A percentile compares a stretch with the other conserved stretches of the same genome.
phyloP scores from a whole-genome alignment of 1,284 basidiomycete genomes.

The Cutaneotrichosporon mucoides region DNA sequence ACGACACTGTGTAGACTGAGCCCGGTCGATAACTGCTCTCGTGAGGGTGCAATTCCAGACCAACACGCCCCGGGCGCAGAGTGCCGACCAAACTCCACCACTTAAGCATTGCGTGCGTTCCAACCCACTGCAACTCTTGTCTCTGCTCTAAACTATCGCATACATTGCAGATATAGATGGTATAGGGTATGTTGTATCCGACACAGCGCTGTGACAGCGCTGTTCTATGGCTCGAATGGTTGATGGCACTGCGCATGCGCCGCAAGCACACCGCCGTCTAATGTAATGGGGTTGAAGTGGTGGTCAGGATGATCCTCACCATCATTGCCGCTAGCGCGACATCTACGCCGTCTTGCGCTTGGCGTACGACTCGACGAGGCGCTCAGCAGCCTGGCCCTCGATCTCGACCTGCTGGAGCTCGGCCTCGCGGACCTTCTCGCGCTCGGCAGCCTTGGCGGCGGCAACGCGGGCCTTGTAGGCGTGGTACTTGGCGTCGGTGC shows the following conservation, averaged over 20 bases:
- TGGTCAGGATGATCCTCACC: no score
- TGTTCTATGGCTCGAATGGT: neutral
- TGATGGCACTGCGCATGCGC: neutral
- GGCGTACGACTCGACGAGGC: slow-evolving; percentile 51
- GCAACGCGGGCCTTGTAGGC: slow-evolving; percentile 64
- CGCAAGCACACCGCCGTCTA: neutral
- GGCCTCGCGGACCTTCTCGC: slow-evolving; percentile 50
- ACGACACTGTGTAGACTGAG: no score
- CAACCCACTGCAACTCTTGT: no score
- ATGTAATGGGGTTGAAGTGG: neutral
- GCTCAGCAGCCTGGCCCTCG: slow-evolving; percentile 69
- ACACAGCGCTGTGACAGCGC: neutral
- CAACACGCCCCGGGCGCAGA: no score
- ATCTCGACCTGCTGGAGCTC: slow-evolving; percentile 57
- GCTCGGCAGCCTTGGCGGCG: slow-evolving; percentile 55
- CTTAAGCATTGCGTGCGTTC: no score
- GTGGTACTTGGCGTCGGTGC: slow-evolving; percentile 77
- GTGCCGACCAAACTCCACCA: no score
- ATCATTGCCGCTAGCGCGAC: neutral
- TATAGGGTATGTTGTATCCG: neutral
- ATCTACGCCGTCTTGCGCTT: slow-evolving; percentile 11
- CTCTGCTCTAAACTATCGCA: slow-evolving; percentile 1
- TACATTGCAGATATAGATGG: slow-evolving; percentile 4
- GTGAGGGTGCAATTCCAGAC: no score
- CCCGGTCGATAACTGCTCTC: no score